Conservation (phyloP, 257 asterid species). For the Solanum rostratum region DNA sequence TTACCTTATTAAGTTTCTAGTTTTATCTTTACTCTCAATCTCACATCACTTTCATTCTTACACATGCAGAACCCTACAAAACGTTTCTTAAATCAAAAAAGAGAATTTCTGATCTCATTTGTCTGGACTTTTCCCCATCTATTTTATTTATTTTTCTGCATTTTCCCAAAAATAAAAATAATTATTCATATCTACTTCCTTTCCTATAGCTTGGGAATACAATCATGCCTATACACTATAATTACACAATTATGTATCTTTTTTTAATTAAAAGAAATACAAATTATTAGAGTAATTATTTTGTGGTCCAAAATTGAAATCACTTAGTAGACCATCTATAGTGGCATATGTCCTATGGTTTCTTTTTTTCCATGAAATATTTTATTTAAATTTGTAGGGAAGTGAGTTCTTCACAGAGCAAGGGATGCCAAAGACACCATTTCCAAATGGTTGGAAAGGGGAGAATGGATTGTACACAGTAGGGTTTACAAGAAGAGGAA, state of each 20-base stretch:
- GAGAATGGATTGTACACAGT: conserved; percentile 70
- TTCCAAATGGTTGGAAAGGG: conserved; percentile 92
- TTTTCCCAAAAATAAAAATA: not conserved
- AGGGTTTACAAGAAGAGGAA: conserved; percentile 83
- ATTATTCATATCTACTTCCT: not conserved
- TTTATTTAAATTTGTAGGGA: conserved; percentile 36
- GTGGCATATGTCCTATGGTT: not conserved
- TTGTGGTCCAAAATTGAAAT: not conserved
- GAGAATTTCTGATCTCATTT: conserved; percentile 73
- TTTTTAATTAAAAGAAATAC: too few species aligned
- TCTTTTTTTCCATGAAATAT: too few species aligned
- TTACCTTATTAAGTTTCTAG: not conserved
- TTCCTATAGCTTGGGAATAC: not conserved
- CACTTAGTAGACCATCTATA: not conserved
- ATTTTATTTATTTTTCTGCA: conserved; percentile 11
- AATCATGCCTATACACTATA: too few species aligned
- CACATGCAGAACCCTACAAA: conserved; percentile 70
- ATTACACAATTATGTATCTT: too few species aligned
- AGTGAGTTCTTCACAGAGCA: conserved; percentile 58
- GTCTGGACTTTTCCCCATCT: conserved; percentile 43
- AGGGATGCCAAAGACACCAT: conserved; percentile 70
- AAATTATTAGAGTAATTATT: not conserved
- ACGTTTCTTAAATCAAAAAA: conserved; percentile 46
- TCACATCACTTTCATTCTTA: conserved; percentile 53
- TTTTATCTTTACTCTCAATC: conserved; percentile 28